Evolutionary conservation across 495 filamentous ascomycete species (phyloP), one percentile per base, ranked within the genome.

Genomic region (Antarctomyces pellizariae): DNA sequence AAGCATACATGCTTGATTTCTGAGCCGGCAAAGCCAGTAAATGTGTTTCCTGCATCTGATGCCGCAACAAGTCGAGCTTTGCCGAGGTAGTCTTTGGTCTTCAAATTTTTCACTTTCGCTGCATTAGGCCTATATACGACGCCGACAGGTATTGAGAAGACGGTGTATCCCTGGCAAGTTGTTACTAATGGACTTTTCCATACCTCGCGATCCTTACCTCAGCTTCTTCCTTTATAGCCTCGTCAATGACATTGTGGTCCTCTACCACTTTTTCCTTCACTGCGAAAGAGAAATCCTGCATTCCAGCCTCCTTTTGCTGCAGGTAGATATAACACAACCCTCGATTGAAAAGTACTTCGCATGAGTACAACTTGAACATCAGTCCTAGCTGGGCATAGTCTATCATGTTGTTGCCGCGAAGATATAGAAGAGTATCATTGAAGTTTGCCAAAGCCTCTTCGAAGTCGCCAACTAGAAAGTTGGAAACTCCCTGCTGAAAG

Each of bases 401-500:
- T 54, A 99, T 99, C 44, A 75, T 75, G 22, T 78, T 82, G 48
- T 99, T 95, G 24, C 86, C 86, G 39, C 86, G 69, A 28, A 99
- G 68, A 48, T 93, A 95, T 16, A 91, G 55, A 29, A 99, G 55
- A 3, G 89, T 91, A 37, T 99, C 86, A 51, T 99, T 99, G 65
- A 99, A 99, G 53, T 99, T 95, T 28, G 82, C 82, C 33, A 95
- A 54, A 25, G 86, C 86, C 49, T 95, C 89, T 41, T 93, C 83
- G 45, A 93, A 99, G 46, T 99, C 89, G 30, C 80, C 83, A 18
- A 93, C 60, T 26, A 99, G 54, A 54, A 99, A 99, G 49, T 95
- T 99, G 18, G 89, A 95, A 1, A 99, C 86, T 14, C 86, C 86
- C 50, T 95, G 77, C 42, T 99, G 86, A 50, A 99, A 99, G 46